Base-by-base conservation (phyloP, 805 yeast genomes). In the Yarrowia sp. region DNA sequence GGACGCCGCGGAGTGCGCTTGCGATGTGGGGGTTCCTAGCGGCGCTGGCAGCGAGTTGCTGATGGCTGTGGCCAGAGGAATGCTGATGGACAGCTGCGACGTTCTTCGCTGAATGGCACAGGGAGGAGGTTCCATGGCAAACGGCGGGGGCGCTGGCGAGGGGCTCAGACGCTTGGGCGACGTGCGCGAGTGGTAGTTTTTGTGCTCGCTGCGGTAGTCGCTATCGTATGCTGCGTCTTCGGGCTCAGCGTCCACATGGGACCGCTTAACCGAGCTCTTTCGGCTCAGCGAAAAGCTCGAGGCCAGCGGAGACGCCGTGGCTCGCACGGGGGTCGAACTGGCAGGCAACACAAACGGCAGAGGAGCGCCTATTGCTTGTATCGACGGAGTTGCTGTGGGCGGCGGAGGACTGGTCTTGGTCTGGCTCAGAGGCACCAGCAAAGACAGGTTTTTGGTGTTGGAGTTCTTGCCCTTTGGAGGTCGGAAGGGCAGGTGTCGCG, bases 391-490 rank as follows among this genome's bases (percentile, higher is more conserved):
- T 15, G 47, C 44, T 55, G 47, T 41, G 38, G 13, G 61, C n/a
- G 15, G 61, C 14, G 35, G 51, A 8, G 51, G 51, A 18, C 18
- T 53, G 45, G n/a, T 10, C 14, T 22, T 7, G 35, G 36, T 45
- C n/a, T 22, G 22, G 17, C 28, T 17, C 8, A 15, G 38, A 13
- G 61, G 61, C 13, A 55, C 61, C 45, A 55, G 15, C 41, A 55
- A 28, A 36, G 47, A 39, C 61, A 55, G 47, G 47, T 41, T 55
- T 41, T 55, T 55, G 9, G 61, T 55, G 61, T 55, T 55, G 61
- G 61, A 55, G 61, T 55, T 55, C 11, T 55, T 55, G 61, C 61
- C 61, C 47, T 41, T 55, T 28, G 61, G 61, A 11, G 61, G 61
- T 9, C 47, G 61, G 31, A 55, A 55, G 10, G 61, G 61, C 31